Base-by-base conservation (phyloP, 345 rosid species). In the Populus euphratica region DNA sequence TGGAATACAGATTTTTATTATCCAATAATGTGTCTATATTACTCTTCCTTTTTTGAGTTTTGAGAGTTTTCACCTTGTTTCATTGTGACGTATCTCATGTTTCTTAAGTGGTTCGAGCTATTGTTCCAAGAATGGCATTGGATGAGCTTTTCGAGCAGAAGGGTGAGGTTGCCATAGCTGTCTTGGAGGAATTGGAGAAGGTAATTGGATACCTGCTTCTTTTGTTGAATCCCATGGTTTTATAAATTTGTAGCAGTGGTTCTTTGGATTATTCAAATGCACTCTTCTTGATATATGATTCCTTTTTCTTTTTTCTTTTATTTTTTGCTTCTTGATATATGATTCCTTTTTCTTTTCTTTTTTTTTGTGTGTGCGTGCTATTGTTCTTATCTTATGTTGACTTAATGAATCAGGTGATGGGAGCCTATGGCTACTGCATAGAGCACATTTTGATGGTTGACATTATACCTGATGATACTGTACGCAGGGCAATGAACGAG, bases 391-490 rank as follows among this genome's bases (percentile, higher is more conserved):
- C 63, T 70, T 73, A 23, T 77, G 44, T 56, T 68, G 39, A 41
- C 79, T 41, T 36, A 52, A 39, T 85, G 77, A 47, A 70, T 76
- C 85, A 94, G 98, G 98, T 94, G 80, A 92, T 96, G 93, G 92
- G 90, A 68, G 91, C 93, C 66, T 94, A 96, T 86, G 99, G 99
- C 73, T 94, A 90, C 84, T 91, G 86, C 89, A 94, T 96, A 68
- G 98, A 96, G 86, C 98, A 96, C 83, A 94, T 96, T 66, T 86
- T 96, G 75, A 89, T 96, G 99, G 93, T 96, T 80, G 99, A 96
- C 87, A 91, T 96, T 74, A 81, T 96, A 79, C 98, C 99, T 3
- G 99, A 96, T 82, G 68, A 91, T 13, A 81, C 97, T 70, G 98
- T 96, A 25, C 96, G 98, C 76, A 89, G 79, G 86, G 98, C 99